Evolutionary conservation across 2,329 filamentous ascomycete species (phyloP).

Genomic region (Calonectria honghensis): DNA sequence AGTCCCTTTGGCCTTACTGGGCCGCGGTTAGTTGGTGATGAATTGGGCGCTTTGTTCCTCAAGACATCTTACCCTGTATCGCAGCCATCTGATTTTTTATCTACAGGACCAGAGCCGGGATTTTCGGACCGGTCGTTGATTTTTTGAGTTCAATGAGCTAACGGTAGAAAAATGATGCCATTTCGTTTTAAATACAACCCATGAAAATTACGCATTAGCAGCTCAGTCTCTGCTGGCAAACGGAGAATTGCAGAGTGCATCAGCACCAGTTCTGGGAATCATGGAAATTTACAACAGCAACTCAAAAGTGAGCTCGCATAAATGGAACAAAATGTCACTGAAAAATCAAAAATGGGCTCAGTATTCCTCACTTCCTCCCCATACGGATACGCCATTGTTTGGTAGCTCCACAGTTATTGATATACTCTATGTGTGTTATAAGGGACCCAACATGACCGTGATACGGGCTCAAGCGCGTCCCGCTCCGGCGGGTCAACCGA

Average conservation of each 20-base stretch:
- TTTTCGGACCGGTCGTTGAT: neutral
- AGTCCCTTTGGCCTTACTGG: too few species aligned
- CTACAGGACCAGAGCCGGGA: neutral
- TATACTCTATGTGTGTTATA: neutral
- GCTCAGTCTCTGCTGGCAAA: neutral
- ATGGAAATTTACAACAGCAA: too few species aligned
- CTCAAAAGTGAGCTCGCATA: too few species aligned
- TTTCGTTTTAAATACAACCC: neutral
- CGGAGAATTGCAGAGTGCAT: neutral
- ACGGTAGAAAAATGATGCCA: too few species aligned
- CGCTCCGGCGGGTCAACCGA: neutral
- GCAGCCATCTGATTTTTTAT: neutral
- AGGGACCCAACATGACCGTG: neutral
- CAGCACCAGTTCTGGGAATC: too few species aligned
- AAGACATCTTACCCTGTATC: neutral
- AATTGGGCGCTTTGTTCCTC: neutral
- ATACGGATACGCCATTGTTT: too few species aligned
- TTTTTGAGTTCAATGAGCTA: too few species aligned
- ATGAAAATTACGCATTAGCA: neutral
- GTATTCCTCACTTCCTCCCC: too few species aligned
- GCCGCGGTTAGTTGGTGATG: neutral
- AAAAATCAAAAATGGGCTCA: neutral
- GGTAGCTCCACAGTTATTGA: neutral
- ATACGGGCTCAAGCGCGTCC: neutral
- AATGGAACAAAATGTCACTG: neutral